These are phyloP conservation scores for Daldinia eschscholtzii DNA, from an alignment of 2,329 filamentous ascomycete species.

Conservation along the genomic window DNA sequence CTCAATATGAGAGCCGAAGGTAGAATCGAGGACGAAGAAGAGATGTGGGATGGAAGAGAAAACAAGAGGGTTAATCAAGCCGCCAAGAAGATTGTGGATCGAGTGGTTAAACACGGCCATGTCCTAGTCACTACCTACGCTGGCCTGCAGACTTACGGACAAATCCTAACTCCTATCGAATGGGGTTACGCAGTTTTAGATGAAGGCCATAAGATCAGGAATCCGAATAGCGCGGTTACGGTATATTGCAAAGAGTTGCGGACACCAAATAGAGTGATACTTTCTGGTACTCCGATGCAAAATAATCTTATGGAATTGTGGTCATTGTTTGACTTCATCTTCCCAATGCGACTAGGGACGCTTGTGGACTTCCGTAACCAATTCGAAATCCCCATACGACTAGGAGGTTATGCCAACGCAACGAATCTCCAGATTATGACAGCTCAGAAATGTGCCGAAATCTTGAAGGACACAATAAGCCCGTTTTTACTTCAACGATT, in stretches of 20 bases:
- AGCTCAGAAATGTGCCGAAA: constrained; percentile 92
- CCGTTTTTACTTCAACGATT: constrained; percentile 92
- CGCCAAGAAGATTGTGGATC: constrained; percentile 83
- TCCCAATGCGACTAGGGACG: constrained; percentile 93
- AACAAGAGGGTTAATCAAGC: constrained; percentile 71
- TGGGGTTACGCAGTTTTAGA: constrained; percentile 97
- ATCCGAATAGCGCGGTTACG: constrained; percentile 94
- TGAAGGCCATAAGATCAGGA: constrained; percentile 98
- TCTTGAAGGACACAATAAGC: constrained; percentile 91
- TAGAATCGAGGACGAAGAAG: constrained; percentile 65
- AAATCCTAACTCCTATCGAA: constrained; percentile 82
- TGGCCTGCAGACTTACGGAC: constrained; percentile 91
- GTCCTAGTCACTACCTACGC: constrained; percentile 96
- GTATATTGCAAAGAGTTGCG: constrained; percentile 94
- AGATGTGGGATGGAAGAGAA: constrained; percentile 64
- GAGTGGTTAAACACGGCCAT: constrained; percentile 86
- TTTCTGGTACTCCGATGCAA: constrained; percentile 97
- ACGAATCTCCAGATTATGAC: constrained; percentile 95
- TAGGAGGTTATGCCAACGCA: constrained; percentile 95
- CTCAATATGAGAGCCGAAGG: constrained; percentile 80
- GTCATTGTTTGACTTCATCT: constrained; percentile 98
- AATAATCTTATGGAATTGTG: constrained; percentile 96
- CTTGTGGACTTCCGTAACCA: constrained; percentile 90
- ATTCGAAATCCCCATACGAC: constrained; percentile 93
- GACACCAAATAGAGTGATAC: constrained; percentile 89